These are phyloP conservation scores for Agaricus sinodeliciosus DNA, from an alignment of 768 basidiomycete genomes.

Conservation along the genomic window DNA sequence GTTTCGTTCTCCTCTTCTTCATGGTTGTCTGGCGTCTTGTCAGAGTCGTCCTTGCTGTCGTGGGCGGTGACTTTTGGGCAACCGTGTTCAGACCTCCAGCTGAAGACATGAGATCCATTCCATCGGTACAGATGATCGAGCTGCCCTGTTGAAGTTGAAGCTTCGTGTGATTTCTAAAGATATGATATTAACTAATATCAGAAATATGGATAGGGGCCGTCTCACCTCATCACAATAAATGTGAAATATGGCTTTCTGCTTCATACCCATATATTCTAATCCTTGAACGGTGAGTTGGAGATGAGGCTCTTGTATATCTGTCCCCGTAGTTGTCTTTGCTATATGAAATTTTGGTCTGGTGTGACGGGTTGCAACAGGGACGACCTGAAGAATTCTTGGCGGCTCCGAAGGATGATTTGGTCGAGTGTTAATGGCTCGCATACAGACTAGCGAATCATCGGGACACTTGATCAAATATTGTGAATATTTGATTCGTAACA, in stretches of 20 bases:
- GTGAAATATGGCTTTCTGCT: conserved; percentile 24
- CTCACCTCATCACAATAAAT: conserved; percentile 21
- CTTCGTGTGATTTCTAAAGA: conserved; percentile 4
- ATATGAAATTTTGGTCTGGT: conserved; percentile 16
- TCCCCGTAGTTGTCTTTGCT: conserved; percentile 7
- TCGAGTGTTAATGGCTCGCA: conserved; percentile 22
- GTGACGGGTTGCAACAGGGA: conserved; percentile 20
- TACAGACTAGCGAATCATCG: conserved; percentile 25
- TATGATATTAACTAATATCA: background rate
- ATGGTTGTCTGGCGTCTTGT: background rate
- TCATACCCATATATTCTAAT: conserved; percentile 18
- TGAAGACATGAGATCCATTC: conserved; percentile 22
- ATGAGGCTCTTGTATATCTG: conserved; percentile 11
- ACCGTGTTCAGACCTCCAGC: conserved; percentile 19
- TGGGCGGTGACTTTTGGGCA: conserved; percentile 14
- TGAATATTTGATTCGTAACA: background rate
- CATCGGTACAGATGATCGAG: conserved; percentile 16
- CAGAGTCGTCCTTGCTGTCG: background rate
- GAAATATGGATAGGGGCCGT: background rate
- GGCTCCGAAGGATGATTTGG: conserved; percentile 28
- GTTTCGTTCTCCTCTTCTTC: background rate
- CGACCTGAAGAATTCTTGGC: conserved; percentile 25
- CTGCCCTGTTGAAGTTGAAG: conserved; percentile 6
- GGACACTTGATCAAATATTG: conserved; percentile 19
- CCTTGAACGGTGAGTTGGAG: conserved; percentile 27